phyloP scores from a whole-genome alignment of 2,329 filamentous ascomycete species.

The Sporothrix luriei region DNA sequence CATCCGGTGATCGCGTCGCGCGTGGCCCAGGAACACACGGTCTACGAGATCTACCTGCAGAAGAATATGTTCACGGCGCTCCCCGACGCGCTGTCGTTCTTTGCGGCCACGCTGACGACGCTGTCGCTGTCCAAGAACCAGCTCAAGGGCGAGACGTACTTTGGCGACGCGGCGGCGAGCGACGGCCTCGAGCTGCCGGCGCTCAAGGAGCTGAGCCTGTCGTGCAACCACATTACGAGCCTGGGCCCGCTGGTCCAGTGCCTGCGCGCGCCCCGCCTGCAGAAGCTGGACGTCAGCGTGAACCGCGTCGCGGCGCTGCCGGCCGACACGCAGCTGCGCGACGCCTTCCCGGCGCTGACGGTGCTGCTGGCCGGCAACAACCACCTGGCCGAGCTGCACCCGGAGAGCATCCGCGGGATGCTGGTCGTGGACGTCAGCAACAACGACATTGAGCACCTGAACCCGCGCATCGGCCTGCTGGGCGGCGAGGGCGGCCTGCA shows the following conservation, averaged over 20 bases:
- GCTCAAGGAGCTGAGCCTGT: constrained; percentile 75
- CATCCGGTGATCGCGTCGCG: constrained; percentile 60
- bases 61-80: constrained; percentile 74
- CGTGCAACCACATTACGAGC: constrained; percentile 71
- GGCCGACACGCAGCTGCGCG: constrained; percentile 53
- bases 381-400: constrained; percentile 70
- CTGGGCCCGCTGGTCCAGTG: constrained; percentile 66
- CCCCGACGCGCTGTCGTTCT: constrained; percentile 70
- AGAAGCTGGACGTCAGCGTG: constrained; percentile 76
- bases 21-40: constrained; percentile 55
- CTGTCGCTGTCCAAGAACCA: constrained; percentile 78
- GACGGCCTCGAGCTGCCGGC: constrained; percentile 69
- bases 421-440: constrained; percentile 76
- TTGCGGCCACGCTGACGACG: constrained; percentile 69
- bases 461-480: constrained; percentile 77
- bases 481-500: constrained; percentile 63
- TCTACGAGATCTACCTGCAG: constrained; percentile 67
- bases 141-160: constrained; percentile 64
- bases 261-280: constrained; percentile 73
- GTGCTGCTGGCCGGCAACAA: constrained; percentile 79
- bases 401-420: constrained; percentile 73
- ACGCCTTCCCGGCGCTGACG: constrained; percentile 68
- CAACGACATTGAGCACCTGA: constrained; percentile 81
- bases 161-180: constrained; percentile 49
- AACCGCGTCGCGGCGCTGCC: constrained; percentile 79